Evolutionary conservation across 176 grass and related monocot species (phyloP), one percentile per base, ranked within the genome.

Genomic region (Avena atlantica): DNA sequence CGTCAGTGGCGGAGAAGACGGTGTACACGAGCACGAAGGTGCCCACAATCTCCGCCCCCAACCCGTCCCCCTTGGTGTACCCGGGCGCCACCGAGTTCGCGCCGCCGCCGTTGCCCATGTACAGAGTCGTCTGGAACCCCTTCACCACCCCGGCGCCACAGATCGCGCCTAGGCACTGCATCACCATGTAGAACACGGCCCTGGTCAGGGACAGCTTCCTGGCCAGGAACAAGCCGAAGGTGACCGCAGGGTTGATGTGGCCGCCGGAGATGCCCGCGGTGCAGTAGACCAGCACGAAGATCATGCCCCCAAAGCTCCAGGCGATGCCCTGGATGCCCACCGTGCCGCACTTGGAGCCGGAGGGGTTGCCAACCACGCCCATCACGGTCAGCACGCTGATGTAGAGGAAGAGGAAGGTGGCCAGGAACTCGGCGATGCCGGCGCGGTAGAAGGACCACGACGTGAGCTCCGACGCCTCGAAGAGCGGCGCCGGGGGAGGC

Each of bases 401-500:
- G 91, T 95, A 98, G 12, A 98, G 89, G 86, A 98, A 95, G 4
- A 98, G 93, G 87, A 98, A 95, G 15, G 95, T 98, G 36, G 95
- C 95, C 10, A 93, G 40, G 91, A 98, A 95, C 91, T 98, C 93
- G 7, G 95, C 95, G 75, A 98, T 98, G n/a, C 93, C 95, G 0
- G 95, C 95, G 2, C 95, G 86, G 86, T 93, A 98, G 53, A 98
- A 93, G 51, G 95, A 98, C 95, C 95, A 98, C 14, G 95, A 98
- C n/a, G 29, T 51, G 23, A 95, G 58, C 85, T 95, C 95, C 9
- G 63, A 88, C 0, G 86, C 76, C 91, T 98, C 95, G 29, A 98
- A 92, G n/a, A 98, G 86, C 0, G 95, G 95, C 23, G 95, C 93
- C 4, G 93, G 76, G 0, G 95, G 93, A 1, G 91, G 91, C 60